phyloP scores from a whole-genome alignment of 371 early-diverging fungal genomes.

The Apophysomyces ossiformis region DNA sequence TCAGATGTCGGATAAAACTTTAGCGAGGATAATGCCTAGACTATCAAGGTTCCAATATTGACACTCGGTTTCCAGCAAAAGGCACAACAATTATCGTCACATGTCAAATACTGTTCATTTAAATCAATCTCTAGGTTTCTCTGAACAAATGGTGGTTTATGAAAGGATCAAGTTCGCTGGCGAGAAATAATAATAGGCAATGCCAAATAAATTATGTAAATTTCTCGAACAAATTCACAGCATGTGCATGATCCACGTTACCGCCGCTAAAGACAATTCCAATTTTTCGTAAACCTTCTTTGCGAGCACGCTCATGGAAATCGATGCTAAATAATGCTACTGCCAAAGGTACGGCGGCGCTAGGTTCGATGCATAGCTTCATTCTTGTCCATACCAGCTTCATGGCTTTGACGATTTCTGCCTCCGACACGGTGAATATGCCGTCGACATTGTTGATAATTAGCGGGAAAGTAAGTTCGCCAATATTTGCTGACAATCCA shows the following conservation, averaged over 20 bases:
- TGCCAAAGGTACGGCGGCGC: conserved; percentile 57
- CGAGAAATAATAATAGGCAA: not conserved
- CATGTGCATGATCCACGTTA: conserved; percentile 41
- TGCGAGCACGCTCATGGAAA: conserved; percentile 27
- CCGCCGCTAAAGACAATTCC: conserved; percentile 53
- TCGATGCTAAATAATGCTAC: conserved; percentile 48
- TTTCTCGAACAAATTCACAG: conserved; percentile 27
- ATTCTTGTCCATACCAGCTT: conserved; percentile 54
- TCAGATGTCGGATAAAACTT: too few relatives aligned
- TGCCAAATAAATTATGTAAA: not conserved
- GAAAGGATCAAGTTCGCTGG: too few relatives aligned
- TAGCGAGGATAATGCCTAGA: too few relatives aligned
- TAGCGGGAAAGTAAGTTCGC: conserved; percentile 49
- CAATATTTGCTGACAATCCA: conserved; percentile 45
- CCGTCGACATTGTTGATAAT: conserved; percentile 51
- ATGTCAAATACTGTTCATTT: too few relatives aligned
- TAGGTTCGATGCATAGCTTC: conserved; percentile 61
- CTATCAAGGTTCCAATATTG: too few relatives aligned
- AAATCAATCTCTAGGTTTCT: too few relatives aligned
- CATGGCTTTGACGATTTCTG: conserved; percentile 56
- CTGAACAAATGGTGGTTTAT: too few relatives aligned
- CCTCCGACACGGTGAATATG: conserved; percentile 58
- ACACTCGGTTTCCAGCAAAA: not conserved
- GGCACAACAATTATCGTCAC: not conserved
- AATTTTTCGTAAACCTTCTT: conserved; percentile 26